Conservation (phyloP, 2,329 filamentous ascomycete genomes). For the Triangularia verruculosa region DNA sequence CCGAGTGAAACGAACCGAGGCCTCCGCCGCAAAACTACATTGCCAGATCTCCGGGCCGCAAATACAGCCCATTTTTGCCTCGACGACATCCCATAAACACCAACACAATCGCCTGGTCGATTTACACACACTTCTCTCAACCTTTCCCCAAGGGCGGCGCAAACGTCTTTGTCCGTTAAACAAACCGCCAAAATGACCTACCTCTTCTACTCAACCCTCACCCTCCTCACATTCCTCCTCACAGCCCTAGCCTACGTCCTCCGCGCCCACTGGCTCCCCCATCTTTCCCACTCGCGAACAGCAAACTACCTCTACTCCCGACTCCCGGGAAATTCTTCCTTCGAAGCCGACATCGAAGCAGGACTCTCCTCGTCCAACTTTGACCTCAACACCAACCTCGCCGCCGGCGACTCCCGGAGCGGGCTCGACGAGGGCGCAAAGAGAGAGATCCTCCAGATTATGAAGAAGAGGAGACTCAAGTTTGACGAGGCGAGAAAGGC, state of each 20-base stretch:
- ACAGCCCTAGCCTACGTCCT: slow-evolving; percentile 79
- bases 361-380: slow-evolving; percentile 82
- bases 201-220: slow-evolving; percentile 69
- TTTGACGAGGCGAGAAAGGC: slow-evolving; percentile 90
- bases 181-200: slow-evolving; percentile 61
- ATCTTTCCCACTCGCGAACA: slow-evolving; percentile 54
- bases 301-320: slow-evolving; percentile 65
- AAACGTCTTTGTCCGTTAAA: no score
- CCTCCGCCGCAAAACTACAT: not conserved
- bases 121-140: not conserved
- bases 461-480: slow-evolving; percentile 76
- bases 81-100: not conserved
- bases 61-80: not conserved
- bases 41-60: not conserved
- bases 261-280: slow-evolving; percentile 71
- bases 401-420: slow-evolving; percentile 70
- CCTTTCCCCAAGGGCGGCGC: not conserved
- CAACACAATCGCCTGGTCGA: not conserved
- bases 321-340: slow-evolving; percentile 71
- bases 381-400: slow-evolving; percentile 76
- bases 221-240: slow-evolving; percentile 66
- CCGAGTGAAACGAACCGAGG: not conserved
- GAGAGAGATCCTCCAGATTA: slow-evolving; percentile 79
- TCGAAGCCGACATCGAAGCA: slow-evolving; percentile 81
- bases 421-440: slow-evolving; percentile 82